A percentile compares a stretch with the other conserved stretches of the same genome.
Evolutionary conservation across 441 rosid species (phyloP).

Genomic region (Pelargonium fulgidum): DNA sequence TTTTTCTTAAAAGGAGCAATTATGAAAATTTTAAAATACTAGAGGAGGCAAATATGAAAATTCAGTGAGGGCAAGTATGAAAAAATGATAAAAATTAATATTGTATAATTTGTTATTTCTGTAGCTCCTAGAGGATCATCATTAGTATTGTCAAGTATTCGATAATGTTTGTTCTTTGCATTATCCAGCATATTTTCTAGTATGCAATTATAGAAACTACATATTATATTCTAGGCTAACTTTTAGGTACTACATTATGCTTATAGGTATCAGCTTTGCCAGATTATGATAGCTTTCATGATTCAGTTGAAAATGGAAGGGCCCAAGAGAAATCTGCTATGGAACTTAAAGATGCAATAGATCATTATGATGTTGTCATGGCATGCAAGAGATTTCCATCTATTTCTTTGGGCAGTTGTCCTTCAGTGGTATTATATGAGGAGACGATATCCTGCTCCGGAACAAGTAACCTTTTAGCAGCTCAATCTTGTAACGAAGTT

Average conservation of each 20-base stretch:
- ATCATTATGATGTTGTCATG: constrained; percentile 40
- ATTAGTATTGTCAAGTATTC: neutral
- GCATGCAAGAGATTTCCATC: constrained; percentile 76
- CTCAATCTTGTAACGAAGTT: constrained; percentile 32
- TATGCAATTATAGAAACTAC: neutral
- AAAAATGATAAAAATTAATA: no score
- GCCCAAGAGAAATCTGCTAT: constrained; percentile 34
- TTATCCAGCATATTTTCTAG: neutral
- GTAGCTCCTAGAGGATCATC: neutral
- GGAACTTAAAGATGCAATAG: constrained; percentile 32
- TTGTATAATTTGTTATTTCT: no score
- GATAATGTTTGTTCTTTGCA: neutral
- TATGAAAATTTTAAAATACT: no score
- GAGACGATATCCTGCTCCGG: constrained; percentile 28
- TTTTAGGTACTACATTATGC: constrained; percentile 12
- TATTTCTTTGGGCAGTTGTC: constrained; percentile 62
- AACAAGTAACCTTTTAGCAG: constrained; percentile 26
- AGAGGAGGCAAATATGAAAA: no score
- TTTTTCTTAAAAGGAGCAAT: no score
- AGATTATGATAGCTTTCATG: constrained; percentile 43
- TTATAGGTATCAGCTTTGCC: constrained; percentile 55
- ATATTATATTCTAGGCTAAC: neutral
- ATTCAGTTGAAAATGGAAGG: constrained; percentile 41
- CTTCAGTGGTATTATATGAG: constrained; percentile 54
- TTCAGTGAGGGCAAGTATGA: no score